Percentiles rank a stretch among this genome's conserved stretches.
phyloP scores from a whole-genome alignment of 495 filamentous ascomycete genomes.

The Cudoniella acicularis region DNA sequence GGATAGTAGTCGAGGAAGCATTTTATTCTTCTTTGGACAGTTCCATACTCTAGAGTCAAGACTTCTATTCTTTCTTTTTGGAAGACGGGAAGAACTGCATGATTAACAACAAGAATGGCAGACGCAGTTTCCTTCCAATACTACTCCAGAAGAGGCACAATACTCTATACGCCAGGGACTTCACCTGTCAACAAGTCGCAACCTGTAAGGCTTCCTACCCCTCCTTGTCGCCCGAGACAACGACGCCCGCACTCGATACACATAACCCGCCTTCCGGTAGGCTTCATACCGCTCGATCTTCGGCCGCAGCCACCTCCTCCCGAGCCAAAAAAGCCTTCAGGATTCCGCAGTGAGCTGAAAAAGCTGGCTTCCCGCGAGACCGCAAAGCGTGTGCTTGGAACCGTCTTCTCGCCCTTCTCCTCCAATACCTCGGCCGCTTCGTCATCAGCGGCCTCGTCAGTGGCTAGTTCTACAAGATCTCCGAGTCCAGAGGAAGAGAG shows the following conservation, averaged over 20 bases:
- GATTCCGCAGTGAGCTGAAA: constrained; percentile 26
- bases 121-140: constrained; percentile 5
- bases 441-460: constrained; percentile 22
- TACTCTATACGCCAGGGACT: constrained; percentile 17
- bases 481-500: constrained; percentile 11
- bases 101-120: constrained; percentile 23
- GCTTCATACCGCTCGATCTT: constrained; percentile 46
- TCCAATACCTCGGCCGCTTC: constrained; percentile 13
- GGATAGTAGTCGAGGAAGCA: not conserved
- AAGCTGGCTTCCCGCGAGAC: constrained; percentile 35
- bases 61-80: not conserved
- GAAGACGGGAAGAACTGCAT: not conserved
- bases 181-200: not conserved
- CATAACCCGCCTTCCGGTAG: constrained; percentile 49
- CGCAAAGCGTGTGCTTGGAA: constrained; percentile 32
- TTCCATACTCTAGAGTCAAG: not conserved
- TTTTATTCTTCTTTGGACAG: not conserved
- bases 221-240: constrained; percentile 46
- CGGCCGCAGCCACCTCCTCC: constrained; percentile 28
- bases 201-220: constrained; percentile 31
- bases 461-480: constrained; percentile 15
- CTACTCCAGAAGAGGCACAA: constrained; percentile 15
- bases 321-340: constrained; percentile 25
- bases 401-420: constrained; percentile 28
- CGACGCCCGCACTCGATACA: constrained; percentile 53